phyloP scores from a whole-genome alignment of 2,329 filamentous ascomycete genomes.

The Trichophyton rubrum region DNA sequence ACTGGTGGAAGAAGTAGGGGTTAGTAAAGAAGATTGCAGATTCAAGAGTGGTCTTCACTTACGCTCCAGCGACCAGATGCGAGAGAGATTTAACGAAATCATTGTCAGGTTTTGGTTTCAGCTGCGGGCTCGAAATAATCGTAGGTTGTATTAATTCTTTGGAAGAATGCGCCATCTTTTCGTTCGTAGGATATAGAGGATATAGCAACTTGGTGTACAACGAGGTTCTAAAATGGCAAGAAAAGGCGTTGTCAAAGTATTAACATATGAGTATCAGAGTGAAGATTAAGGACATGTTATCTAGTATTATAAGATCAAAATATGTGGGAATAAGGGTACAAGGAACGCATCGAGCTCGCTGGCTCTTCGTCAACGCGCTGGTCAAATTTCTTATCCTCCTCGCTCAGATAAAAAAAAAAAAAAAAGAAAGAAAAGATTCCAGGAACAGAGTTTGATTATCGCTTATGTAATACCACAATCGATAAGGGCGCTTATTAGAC shows the following conservation, averaged over 20 bases:
- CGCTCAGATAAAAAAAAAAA: not conserved
- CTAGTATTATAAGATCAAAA: not conserved
- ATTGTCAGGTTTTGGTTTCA: not conserved
- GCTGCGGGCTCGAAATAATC: not conserved
- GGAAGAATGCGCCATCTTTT: not conserved
- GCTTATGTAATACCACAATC: not conserved
- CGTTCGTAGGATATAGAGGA: not conserved
- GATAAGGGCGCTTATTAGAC: not conserved
- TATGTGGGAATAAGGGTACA: not conserved
- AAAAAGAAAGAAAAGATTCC: not conserved
- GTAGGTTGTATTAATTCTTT: not conserved
- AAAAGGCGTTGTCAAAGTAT: not conserved
- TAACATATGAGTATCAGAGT: not conserved
- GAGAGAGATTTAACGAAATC: not conserved
- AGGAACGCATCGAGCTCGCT: not conserved
- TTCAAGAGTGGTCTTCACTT: not conserved
- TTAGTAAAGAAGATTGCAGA: not conserved
- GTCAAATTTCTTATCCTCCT: not conserved
- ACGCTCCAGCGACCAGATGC: conserved; percentile 5
- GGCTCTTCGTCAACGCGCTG: not conserved
- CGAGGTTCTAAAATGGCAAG: not conserved
- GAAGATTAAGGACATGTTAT: not conserved
- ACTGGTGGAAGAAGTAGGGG: not conserved
- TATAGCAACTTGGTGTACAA: not conserved
- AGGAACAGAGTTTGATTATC: conserved; percentile 2